phyloP scores from a whole-genome alignment of 148 eudicot genomes.

The Nyssa sinensis region DNA sequence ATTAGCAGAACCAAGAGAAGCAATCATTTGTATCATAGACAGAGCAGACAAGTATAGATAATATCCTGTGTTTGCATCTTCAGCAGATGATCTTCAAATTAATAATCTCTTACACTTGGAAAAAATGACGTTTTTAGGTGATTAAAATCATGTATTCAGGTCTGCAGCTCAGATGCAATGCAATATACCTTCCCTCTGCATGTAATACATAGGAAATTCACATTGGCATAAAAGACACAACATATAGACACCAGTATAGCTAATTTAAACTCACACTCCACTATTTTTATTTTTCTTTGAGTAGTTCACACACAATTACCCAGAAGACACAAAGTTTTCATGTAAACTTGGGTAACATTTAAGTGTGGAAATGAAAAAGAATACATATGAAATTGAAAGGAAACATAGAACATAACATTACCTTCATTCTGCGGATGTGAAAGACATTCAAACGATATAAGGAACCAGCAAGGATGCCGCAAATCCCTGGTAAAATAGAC shows the following conservation, averaged over 20 bases:
- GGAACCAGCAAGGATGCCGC: constrained; percentile 85
- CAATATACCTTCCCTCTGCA: not conserved
- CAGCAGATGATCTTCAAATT: not conserved
- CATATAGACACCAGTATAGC: constrained; percentile 54
- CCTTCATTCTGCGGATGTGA: constrained; percentile 81
- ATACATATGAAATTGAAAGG: not conserved
- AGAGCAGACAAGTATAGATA: too few species aligned
- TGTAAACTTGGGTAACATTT: too few species aligned
- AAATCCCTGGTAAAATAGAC: constrained; percentile 79
- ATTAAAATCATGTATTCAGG: not conserved
- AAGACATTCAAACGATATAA: constrained; percentile 72
- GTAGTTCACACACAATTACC: constrained; percentile 2
- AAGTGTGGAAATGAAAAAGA: not conserved
- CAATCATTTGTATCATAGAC: too few species aligned
- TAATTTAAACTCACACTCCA: constrained; percentile 14
- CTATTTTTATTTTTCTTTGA: constrained; percentile 38
- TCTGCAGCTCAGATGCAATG: constrained; percentile 4
- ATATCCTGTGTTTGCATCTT: too few species aligned
- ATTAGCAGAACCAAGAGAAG: too few species aligned
- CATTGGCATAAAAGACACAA: constrained; percentile 14
- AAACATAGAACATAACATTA: constrained; percentile 19
- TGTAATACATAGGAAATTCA: not conserved
- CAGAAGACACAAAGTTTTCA: constrained; percentile 39
- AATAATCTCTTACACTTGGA: not conserved
- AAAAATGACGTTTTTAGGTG: not conserved